A percentile compares a stretch with the other conserved stretches of the same genome.
Evolutionary conservation across 495 filamentous ascomycete species (phyloP).

Genomic region (Trichoderma virens): DNA sequence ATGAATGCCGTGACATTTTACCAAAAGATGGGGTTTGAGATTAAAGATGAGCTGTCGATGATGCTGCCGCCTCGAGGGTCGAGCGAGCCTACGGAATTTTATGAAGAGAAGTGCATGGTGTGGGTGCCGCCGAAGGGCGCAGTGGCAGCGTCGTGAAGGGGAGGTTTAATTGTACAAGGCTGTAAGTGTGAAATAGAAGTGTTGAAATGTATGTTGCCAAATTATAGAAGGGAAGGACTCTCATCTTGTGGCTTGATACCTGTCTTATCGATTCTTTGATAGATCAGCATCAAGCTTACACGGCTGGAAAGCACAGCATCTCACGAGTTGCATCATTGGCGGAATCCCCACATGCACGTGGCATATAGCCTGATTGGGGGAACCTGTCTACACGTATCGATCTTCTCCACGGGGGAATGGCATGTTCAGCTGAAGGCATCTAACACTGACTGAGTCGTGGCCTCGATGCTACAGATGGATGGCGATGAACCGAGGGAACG

Average conservation of each 20-base stretch:
- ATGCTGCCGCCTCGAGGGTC: slow-evolving; percentile 15
- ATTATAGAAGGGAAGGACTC: too few species aligned
- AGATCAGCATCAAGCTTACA: too few species aligned
- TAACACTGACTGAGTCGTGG: too few species aligned
- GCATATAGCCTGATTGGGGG: slow-evolving; percentile 4
- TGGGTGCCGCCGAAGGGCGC: slow-evolving; percentile 14
- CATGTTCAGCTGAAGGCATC: too few species aligned
- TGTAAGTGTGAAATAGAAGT: too few species aligned
- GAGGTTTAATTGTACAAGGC: not conserved
- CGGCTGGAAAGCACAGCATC: not conserved
- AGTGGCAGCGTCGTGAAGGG: not conserved
- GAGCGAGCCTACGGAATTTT: slow-evolving; percentile 12
- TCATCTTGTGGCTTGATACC: too few species aligned
- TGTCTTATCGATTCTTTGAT: too few species aligned
- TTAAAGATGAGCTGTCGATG: slow-evolving; percentile 24
- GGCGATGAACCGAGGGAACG: too few species aligned
- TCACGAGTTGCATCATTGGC: not conserved
- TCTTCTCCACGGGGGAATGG: not conserved
- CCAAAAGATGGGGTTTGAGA: slow-evolving; percentile 30
- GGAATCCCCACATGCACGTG: not conserved
- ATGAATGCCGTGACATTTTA: slow-evolving; percentile 34
- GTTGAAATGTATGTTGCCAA: too few species aligned
- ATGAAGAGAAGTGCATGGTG: slow-evolving; percentile 26
- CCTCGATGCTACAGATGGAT: too few species aligned
- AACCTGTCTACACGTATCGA: not conserved